A percentile compares a stretch with the other conserved stretches of the same genome.
These are phyloP conservation scores for Colletotrichum abscissum DNA, from an alignment of 2,329 filamentous ascomycete species.

Conservation along the genomic window DNA sequence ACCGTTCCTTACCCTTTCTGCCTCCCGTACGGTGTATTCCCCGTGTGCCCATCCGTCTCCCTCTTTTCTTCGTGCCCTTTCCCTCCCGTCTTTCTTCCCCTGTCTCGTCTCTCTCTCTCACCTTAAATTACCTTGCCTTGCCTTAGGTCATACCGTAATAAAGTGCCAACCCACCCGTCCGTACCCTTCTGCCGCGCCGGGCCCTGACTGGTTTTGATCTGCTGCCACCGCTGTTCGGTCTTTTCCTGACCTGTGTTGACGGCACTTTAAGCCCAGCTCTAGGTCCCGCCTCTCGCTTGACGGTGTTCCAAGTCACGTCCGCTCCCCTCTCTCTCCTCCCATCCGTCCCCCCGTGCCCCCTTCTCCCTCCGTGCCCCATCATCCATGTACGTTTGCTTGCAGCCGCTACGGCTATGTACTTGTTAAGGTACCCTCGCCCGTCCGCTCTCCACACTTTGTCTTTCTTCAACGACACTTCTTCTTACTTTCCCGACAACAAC, in stretches of 20 bases:
- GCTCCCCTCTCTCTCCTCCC: constrained; percentile 11
- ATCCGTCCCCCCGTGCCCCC: constrained; percentile 5
- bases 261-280: constrained; percentile 5
- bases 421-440: constrained; percentile 36
- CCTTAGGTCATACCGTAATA: not conserved
- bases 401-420: constrained; percentile 27
- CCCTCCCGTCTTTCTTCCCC: not conserved
- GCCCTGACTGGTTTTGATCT: constrained; percentile 19
- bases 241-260: constrained; percentile 10
- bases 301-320: constrained; percentile 27
- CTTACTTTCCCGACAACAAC: constrained; percentile 23
- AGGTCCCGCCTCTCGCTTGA: not conserved
- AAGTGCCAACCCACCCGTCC: not conserved
- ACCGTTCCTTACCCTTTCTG: not conserved
- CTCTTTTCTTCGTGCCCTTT: not conserved
- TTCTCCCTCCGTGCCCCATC: constrained; percentile 10
- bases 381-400: constrained; percentile 31
- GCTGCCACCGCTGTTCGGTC: constrained; percentile 1
- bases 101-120: not conserved
- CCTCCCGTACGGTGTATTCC: not conserved
- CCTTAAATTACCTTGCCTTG: not conserved
- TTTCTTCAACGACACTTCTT: constrained; percentile 37
- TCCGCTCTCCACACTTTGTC: constrained; percentile 34
- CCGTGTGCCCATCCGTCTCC: not conserved
- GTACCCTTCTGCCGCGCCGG: constrained; percentile 19